Evolutionary conservation across 208 protist species (phyloP).

Genomic region (Trypanosoma vivax): DNA sequence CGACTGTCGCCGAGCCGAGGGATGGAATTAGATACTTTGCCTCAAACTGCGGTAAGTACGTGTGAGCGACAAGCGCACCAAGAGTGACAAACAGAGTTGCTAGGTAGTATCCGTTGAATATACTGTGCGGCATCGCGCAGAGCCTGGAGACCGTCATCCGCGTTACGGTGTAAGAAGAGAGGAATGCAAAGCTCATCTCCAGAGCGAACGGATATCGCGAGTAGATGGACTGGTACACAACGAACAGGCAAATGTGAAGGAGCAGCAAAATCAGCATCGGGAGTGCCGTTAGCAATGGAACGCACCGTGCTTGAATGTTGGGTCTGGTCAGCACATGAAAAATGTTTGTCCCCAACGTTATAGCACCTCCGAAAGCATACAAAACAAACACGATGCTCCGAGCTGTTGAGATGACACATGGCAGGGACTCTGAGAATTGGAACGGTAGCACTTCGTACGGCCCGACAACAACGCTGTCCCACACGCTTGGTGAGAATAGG

Average conservation of each 20-base stretch:
- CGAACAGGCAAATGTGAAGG: constrained; percentile 48
- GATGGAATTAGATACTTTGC: constrained; percentile 24
- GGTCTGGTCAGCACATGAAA: constrained; percentile 29
- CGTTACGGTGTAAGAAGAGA: constrained; percentile 68
- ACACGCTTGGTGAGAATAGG: constrained; percentile 36
- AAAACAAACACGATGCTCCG: constrained; percentile 43
- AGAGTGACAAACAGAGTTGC: constrained; percentile 28
- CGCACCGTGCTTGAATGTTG: constrained; percentile 14
- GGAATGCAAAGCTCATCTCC: constrained; percentile 70
- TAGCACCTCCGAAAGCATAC: constrained; percentile 22
- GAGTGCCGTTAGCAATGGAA: constrained; percentile 29
- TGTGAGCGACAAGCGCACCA: constrained; percentile 26
- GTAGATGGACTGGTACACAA: constrained; percentile 35
- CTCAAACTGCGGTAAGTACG: constrained; percentile 17
- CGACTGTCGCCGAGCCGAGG: constrained; percentile 37
- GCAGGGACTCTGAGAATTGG: not conserved
- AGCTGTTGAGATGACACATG: constrained; percentile 30
- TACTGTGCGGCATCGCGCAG: constrained; percentile 59
- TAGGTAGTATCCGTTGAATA: constrained; percentile 38
- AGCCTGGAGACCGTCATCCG: constrained; percentile 75
- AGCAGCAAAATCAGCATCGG: constrained; percentile 33
- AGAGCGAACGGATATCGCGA: constrained; percentile 51
- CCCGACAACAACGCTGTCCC: constrained; percentile 27
- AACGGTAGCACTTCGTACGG: constrained; percentile 30
- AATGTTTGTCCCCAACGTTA: constrained; percentile 59